A percentile compares a stretch with the other conserved stretches of the same genome.
Evolutionary conservation across 345 rosid species (phyloP).

Genomic region (Psidium friedrichsthalianum): DNA sequence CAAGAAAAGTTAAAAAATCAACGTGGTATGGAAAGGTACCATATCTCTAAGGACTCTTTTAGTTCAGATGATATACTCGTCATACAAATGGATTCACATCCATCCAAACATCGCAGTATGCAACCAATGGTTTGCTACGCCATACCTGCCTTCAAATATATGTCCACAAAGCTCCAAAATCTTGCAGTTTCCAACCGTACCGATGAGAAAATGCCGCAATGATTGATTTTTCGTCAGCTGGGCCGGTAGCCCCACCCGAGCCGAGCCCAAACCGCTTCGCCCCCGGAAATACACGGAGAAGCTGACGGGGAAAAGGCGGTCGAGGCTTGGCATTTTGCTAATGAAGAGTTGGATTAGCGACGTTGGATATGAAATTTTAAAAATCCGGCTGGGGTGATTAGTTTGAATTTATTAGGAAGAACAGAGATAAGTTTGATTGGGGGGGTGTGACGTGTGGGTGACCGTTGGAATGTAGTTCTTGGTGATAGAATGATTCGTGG

Average conservation of each 20-base stretch:
- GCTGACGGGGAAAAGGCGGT: conserved; percentile 33
- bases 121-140: not conserved
- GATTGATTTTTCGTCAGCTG: not conserved
- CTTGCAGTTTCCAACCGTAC: not conserved
- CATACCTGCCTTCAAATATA: not conserved
- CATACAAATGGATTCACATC: too few species aligned
- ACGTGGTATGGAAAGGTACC: not conserved
- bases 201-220: not conserved
- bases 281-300: conserved; percentile 17
- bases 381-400: conserved; percentile 17
- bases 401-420: conserved; percentile 2
- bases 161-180: not conserved
- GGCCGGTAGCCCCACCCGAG: not conserved
- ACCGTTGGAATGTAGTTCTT: conserved; percentile 20
- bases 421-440: not conserved
- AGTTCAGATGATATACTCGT: too few species aligned
- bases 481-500: conserved; percentile 30
- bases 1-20: not conserved
- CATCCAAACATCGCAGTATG: too few species aligned
- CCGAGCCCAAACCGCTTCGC: not conserved
- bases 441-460: conserved; percentile 11
- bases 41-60: not conserved
- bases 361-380: conserved; percentile 6
- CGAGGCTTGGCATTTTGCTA: conserved; percentile 21
- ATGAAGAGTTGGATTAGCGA: conserved; percentile 9